Base-by-base conservation (phyloP, 2,329 filamentous ascomycete genomes). In the Cladophialophora immunda region DNA sequence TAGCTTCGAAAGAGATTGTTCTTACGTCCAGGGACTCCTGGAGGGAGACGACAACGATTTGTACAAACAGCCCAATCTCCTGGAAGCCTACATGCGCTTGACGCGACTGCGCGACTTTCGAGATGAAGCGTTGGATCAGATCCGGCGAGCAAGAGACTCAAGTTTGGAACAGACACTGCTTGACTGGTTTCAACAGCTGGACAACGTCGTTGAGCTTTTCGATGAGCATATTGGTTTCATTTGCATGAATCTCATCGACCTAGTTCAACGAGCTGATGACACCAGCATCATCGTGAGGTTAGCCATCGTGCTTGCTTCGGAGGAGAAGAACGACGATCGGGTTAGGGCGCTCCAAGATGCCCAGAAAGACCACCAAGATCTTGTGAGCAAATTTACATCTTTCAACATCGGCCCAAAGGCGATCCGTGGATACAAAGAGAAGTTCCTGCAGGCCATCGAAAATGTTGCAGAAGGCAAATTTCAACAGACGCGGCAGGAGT, bases 81-180 rank as follows among this genome's bases (percentile, higher is more conserved):
- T 99, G 50, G 87, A 90, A 45, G 89, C 94, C 61, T 95, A 99
- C 81, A 97, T 94, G 84, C 93, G 94, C 77, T 87, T 99, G 73
- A 97, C 93, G 3, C 89, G 92, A 79, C 83, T 99, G 78, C 86
- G 95, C 69, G 97, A 99, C 78, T 97, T 99, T 71, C 89, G 94
- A 66, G 95, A 98, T 81, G 92, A 97, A 79, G 94, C 95, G 34
- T 94, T 98, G 87, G 93, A 97, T 76, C 95, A 99, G 85, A 97
- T 98, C 76, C 89, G 90, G 76, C 86, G 90, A 71, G 88, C 90
- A 13, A 86, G 90, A 69, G 92, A 95, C 74, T 78, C 83, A 8
- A 90, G 91, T 72, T 84, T 95, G 66, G 90, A 94, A 77, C 87
- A 87, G 58, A 98, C 94, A 1, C 81, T 99, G 58, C 89, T 93